A percentile compares a stretch with the other conserved stretches of the same genome.
phyloP scores from a whole-genome alignment of 2,329 filamentous ascomycete species.

The Nemania sp. region DNA sequence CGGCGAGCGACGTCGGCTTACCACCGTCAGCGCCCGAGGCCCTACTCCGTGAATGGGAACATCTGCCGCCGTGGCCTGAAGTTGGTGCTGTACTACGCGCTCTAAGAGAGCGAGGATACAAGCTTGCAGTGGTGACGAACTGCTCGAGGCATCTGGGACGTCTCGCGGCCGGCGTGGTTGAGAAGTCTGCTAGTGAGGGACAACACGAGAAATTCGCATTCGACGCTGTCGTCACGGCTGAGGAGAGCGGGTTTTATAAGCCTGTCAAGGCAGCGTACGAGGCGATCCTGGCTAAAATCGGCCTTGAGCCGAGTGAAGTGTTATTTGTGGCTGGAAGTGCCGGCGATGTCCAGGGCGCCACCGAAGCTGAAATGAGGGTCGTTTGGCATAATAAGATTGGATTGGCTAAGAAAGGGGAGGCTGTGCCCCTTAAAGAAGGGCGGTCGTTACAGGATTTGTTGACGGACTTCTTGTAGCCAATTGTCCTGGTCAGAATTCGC shows the following conservation, averaged over 20 bases:
- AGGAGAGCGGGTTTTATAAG: constrained; percentile 37
- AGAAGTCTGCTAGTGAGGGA: constrained; percentile 10
- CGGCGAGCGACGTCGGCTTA: constrained; percentile 27
- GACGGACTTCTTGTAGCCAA: constrained; percentile 21
- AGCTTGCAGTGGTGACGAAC: constrained; percentile 36
- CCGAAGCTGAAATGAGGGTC: constrained; percentile 29
- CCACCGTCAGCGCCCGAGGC: constrained; percentile 31
- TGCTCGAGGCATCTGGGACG: constrained; percentile 34
- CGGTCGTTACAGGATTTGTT: constrained; percentile 16
- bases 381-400: constrained; percentile 36
- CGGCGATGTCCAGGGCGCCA: constrained; percentile 34
- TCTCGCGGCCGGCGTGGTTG: constrained; percentile 19
- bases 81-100: constrained; percentile 9
- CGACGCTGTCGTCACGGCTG: constrained; percentile 34
- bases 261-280: constrained; percentile 30
- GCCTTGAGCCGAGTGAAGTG: constrained; percentile 16
- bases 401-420: constrained; percentile 31
- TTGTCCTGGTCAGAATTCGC: background rate
- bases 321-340: constrained; percentile 37
- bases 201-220: constrained; percentile 15
- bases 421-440: constrained; percentile 22
- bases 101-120: constrained; percentile 24
- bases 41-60: constrained; percentile 17
- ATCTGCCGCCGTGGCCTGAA: constrained; percentile 30
- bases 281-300: constrained; percentile 15